These are phyloP conservation scores for Ploettnerulaceae sp. DNA, from an alignment of 2,329 filamentous ascomycete genomes.

Conservation along the genomic window DNA sequence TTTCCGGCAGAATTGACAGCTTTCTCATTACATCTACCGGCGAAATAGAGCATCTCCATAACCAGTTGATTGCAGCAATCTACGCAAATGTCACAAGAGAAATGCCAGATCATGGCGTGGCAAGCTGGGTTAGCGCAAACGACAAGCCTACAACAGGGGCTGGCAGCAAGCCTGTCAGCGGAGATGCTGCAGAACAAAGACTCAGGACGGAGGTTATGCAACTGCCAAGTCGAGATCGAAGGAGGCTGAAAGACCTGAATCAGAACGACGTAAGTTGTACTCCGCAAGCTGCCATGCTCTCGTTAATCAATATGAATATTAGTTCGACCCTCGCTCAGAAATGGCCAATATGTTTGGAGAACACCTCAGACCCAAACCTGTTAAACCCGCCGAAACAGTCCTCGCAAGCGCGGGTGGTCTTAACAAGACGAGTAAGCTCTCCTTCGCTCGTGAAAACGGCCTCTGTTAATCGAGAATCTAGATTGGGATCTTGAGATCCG, in stretches of 20 bases:
- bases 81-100: constrained; percentile 66
- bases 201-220: constrained; percentile 68
- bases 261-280: constrained; percentile 59
- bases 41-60: constrained; percentile 60
- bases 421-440: constrained; percentile 61
- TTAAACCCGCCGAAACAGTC: constrained; percentile 53
- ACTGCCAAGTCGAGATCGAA: constrained; percentile 59
- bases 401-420: constrained; percentile 67
- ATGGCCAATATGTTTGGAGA: constrained; percentile 33
- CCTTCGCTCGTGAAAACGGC: constrained; percentile 1
- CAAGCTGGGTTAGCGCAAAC: constrained; percentile 67
- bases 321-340: constrained; percentile 33
- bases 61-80: constrained; percentile 62
- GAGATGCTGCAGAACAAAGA: constrained; percentile 60
- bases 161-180: constrained; percentile 57
- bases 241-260: constrained; percentile 60
- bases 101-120: constrained; percentile 62
- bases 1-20: constrained; percentile 53
- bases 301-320: no score
- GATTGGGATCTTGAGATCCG: constrained; percentile 64
- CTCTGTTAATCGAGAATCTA: constrained; percentile 31
- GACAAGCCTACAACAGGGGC: constrained; percentile 57
- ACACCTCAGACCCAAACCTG: constrained; percentile 33
- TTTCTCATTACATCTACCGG: constrained; percentile 49
- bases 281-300: no score